Conservation (phyloP, 495 filamentous ascomycete species). For the Choiromyces venosus region DNA sequence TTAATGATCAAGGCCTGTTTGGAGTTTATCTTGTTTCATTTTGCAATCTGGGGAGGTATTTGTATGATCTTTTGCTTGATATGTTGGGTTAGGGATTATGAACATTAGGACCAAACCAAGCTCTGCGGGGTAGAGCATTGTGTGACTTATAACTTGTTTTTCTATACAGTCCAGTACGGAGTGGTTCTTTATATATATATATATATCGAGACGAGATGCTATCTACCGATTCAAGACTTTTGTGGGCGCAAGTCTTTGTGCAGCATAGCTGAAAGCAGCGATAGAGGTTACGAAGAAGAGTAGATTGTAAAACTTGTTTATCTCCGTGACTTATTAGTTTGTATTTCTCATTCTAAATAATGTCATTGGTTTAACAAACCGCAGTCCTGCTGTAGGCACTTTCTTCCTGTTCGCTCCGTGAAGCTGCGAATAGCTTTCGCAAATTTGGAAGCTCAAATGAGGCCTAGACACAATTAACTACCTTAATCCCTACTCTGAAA, state of each 20-base stretch:
- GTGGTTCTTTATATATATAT: not conserved
- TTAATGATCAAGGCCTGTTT: conserved; percentile 1
- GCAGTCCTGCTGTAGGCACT: conserved; percentile 89
- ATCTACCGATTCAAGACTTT: conserved; percentile 5
- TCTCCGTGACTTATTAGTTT: conserved; percentile 19
- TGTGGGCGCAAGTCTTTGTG: conserved; percentile 51
- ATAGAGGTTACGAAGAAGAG: conserved; percentile 93
- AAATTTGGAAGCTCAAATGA: conserved; percentile 71
- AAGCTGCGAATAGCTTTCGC: conserved; percentile 91
- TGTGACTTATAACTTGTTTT: not conserved
- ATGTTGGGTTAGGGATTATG: not conserved
- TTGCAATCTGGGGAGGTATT: not conserved
- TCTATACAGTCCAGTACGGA: not conserved
- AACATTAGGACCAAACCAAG: not conserved
- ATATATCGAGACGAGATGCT: not conserved
- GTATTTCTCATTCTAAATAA: not conserved
- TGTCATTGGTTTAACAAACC: conserved; percentile 50
- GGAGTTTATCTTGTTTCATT: not conserved
- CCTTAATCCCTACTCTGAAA: not conserved
- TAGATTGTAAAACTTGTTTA: conserved; percentile 84
- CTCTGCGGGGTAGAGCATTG: not conserved
- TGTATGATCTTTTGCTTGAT: not conserved
- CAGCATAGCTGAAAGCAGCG: conserved; percentile 83
- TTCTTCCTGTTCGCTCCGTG: conserved; percentile 87
- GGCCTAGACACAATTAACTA: conserved; percentile 26